phyloP scores from a whole-genome alignment of 176 grass and related monocot genomes.

The Phoenix dactylifera region DNA sequence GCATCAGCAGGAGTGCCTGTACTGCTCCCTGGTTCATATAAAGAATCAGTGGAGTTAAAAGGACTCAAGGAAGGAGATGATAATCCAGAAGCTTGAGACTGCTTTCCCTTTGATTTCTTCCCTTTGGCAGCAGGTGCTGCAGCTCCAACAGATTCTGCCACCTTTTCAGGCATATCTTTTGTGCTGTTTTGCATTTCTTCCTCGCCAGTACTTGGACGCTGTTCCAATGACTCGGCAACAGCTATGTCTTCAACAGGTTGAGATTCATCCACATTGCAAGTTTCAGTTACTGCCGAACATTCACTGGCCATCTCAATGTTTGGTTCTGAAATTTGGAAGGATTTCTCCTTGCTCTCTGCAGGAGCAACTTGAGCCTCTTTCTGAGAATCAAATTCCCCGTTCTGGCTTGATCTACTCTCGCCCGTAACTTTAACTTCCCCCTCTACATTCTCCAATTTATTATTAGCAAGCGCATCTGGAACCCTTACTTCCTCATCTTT shows the following conservation, averaged over 20 bases:
- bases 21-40: slow-evolving; percentile 38
- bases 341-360: slow-evolving; percentile 35
- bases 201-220: slow-evolving; percentile 20
- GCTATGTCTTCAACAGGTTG: slow-evolving; percentile 25
- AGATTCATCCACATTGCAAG: slow-evolving; percentile 43
- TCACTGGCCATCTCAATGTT: slow-evolving; percentile 31
- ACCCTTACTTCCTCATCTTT: slow-evolving; percentile 41
- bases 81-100: slow-evolving; percentile 33
- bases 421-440: slow-evolving; percentile 28
- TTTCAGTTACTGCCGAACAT: slow-evolving; percentile 27
- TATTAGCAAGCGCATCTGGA: slow-evolving; percentile 22
- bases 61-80: slow-evolving; percentile 34
- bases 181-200: slow-evolving; percentile 23
- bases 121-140: slow-evolving; percentile 31
- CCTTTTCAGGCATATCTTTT: slow-evolving; percentile 35
- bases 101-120: slow-evolving; percentile 40
- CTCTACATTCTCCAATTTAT: slow-evolving; percentile 23
- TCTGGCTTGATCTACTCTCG: slow-evolving; percentile 29
- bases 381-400: slow-evolving; percentile 27
- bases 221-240: slow-evolving; percentile 8
- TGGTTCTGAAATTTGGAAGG: slow-evolving; percentile 19
- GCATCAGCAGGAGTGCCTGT: slow-evolving; percentile 25
- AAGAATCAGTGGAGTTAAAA: slow-evolving; percentile 40
- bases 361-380: slow-evolving; percentile 41
- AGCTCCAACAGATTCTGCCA: slow-evolving; percentile 18